Base-by-base conservation (phyloP, 352 stramenopile species). In the Phytophthora tentaculata region DNA sequence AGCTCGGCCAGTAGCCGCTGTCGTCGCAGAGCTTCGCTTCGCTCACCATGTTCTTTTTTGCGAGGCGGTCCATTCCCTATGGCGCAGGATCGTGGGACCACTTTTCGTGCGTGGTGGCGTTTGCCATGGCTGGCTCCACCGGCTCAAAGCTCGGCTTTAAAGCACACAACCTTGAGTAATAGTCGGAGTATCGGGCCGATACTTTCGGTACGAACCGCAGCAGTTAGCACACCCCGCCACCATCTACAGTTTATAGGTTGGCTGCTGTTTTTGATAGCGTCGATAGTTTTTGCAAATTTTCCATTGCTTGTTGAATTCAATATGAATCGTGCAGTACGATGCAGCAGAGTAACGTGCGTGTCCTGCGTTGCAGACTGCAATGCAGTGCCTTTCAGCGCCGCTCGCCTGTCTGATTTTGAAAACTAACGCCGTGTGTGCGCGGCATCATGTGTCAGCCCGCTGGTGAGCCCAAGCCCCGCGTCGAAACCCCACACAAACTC, bases 81-180 rank as follows among this genome's bases (percentile, higher is more conserved):
- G 52, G 43, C 61, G 56, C 39, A 49, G 12, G 44, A 64, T 64
- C 65, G 65, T 73, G 52, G 64, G 58, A 67, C 64, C 39, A 1
- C 37, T 17, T 32, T 23, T 24, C 61, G 43, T 37, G 22, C 48
- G 52, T 43, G 29, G n/a, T 35, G 23, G 23, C 23, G n/a, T 23
- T 56, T 61, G 51, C 5, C 29, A 14, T 3, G 35, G 24, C 64
- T 62, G 57, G 39, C 64, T 63, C 57, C 57, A 67, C 49, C 49
- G 50, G 66, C 56, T 28, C 62, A 26, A 41, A 28, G 22, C 32
- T 55, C 19, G 22, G 28, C 17, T 37, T 61, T 28, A 10, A 32
- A 32, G 28, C n/a, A n/a, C n/a, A n/a, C n/a, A n/a, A n/a, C n/a
- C n/a, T n/a, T n/a, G n/a, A n/a, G n/a, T n/a, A n/a, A n/a, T n/a